Percentiles rank a stretch among this genome's conserved stretches.
These are phyloP conservation scores for Aspergillus hiratsukae DNA, from an alignment of 2,329 filamentous ascomycete species.

Conservation along the genomic window DNA sequence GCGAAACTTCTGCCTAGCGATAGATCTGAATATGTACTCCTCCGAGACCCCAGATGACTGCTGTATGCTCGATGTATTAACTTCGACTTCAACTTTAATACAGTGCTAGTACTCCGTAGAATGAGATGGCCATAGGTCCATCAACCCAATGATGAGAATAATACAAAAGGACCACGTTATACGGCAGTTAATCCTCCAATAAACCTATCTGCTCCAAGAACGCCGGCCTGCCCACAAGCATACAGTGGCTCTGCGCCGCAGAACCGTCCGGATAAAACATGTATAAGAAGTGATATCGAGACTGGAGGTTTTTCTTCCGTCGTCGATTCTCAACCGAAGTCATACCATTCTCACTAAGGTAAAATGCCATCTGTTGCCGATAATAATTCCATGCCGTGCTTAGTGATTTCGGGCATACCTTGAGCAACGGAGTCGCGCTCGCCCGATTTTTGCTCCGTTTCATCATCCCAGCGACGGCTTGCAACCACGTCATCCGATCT, in stretches of 20 bases:
- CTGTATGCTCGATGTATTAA: not conserved
- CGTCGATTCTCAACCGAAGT: not conserved
- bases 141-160: not conserved
- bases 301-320: not conserved
- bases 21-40: not conserved
- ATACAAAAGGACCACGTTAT: not conserved
- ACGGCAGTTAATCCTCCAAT: not conserved
- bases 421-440: not conserved
- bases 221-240: not conserved
- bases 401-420: conserved; percentile 1
- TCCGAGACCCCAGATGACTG: not conserved
- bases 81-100: not conserved
- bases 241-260: not conserved
- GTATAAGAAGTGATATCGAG: not conserved
- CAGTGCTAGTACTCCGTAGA: not conserved
- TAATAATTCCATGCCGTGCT: conserved; percentile 15
- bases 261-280: not conserved
- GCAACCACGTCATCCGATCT: no score
- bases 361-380: conserved; percentile 17
- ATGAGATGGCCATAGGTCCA: not conserved
- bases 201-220: not conserved
- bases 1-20: not conserved
- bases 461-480: not conserved
- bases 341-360: conserved; percentile 1
- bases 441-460: not conserved